Base-by-base conservation (phyloP, 2,329 filamentous ascomycete genomes). In the Colletotrichum sp. region DNA sequence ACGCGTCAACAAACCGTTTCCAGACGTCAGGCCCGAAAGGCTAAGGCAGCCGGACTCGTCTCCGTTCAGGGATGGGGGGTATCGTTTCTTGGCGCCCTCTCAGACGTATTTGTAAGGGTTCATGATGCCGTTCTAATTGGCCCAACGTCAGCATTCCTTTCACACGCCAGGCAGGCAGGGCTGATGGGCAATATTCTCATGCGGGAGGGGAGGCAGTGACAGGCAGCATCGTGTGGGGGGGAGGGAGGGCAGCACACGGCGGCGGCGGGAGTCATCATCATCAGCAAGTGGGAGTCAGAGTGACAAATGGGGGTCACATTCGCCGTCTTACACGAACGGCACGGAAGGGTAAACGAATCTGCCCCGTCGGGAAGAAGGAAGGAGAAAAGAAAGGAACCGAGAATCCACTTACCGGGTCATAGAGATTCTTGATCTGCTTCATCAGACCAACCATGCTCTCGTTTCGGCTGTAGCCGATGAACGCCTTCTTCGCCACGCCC, bases 41-140 rank as follows among this genome's bases (percentile, higher is more conserved):
- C 59, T 55, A 28, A n/a, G 26, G 24, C 70, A 43, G 48, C 24
- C 30, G 16, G 21, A 63, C 30, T 63, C 30, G 26, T 36, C 34
- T 55, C 63, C 43, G 18, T 64, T 28, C 26, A 72, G 24, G 36
- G 34, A 65, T 69, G 57, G 63, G 52, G 69, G 57, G 57, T 65
- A 65, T 52, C 70, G 59, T 75, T 59, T 52, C 55, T 74, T 66
- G 67, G 67, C 72, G 71, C 57, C 73, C 71, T 43, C 69, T 82
- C 86, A 93, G 79, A 99, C 94, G 84, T 98, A 99, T 87, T 99
- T 99, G 89, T 99, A 99, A 1, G 96, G 96, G 86, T 98, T 99
- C 95, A 99, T 98, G 85, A 99, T 99, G 64, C 96, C 96, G 80
- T 98, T 98, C 95, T 98, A 81, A 75, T 76, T 75, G 72, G 70